Evolutionary conservation across 306 rosid species (phyloP), one percentile per base, ranked within the genome.

Genomic region (Luffa aegyptiaca): DNA sequence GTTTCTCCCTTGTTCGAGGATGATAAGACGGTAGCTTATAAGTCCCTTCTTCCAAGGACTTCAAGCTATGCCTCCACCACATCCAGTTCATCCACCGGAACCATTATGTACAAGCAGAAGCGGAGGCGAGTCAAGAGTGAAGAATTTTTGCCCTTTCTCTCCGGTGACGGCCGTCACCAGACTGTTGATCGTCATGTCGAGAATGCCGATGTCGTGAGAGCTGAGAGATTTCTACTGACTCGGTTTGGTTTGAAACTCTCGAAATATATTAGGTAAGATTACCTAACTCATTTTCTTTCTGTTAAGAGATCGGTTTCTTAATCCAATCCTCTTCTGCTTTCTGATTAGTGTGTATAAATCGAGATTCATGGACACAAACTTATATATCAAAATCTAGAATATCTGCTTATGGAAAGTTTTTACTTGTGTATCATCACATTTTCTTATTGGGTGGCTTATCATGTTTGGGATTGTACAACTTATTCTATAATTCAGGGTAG

Each of bases 111-210:
- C 72, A 93, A 93, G 86, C 86, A 93, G 77, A 58, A 93, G 51
- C 91, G 98, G 11, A 87, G 98, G 13, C 89, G 97, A 57, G 78
- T 65, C 45, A 83, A 87, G 8, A 93, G 97, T 55, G 92, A 87
- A 0, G 88, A 86, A 31, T 89, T 93, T 11, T 66, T 93, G 13
- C 48, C 88, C 12, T 82, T 81, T 12, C 52, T 77, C 13, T 76
- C 88, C 2, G 71, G 53, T 46, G 74, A 51, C 21, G 57, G 59
- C 65, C 46, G 52, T 16, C 82, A 42, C 57, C 72, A 56, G 17
- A 82, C 89, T 45, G 63, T 88, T n/a, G 84, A 87, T 16, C 13
- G 64, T 14, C 89, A 89, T 36, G 85, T 85, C 52, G 81, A 87
- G 77, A 87, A 87, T 81, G 93, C 82, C 58, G 92, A 90, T 13